A percentile compares a stretch with the other conserved stretches of the same genome.
Conservation (phyloP, 768 basidiomycete species). For the Coprinopsis strossmayeri region DNA sequence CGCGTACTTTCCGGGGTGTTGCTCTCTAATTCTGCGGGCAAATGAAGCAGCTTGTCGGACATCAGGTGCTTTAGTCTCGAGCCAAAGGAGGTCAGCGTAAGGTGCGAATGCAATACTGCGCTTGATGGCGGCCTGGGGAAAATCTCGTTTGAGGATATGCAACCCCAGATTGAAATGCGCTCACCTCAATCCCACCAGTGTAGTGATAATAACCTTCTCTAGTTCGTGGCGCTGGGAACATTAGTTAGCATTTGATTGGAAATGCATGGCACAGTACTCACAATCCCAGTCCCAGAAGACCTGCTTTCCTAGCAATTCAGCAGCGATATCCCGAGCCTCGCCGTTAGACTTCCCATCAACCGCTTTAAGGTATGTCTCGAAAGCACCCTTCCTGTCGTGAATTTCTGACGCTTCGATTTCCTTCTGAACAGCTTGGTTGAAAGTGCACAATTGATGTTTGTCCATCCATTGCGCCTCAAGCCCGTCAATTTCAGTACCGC, state of each 20-base stretch:
- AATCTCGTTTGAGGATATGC: not conserved
- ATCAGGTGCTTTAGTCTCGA: slow-evolving; percentile 88
- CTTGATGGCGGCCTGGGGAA: slow-evolving; percentile 62
- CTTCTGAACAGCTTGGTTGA: slow-evolving; percentile 66
- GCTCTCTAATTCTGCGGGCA: slow-evolving; percentile 65
- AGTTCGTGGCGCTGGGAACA: slow-evolving; percentile 70
- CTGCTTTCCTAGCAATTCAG: slow-evolving; percentile 59
- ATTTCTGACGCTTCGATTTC: slow-evolving; percentile 47
- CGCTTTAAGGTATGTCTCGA: slow-evolving; percentile 51
- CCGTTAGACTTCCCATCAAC: slow-evolving; percentile 62
- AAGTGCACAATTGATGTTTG: slow-evolving; percentile 66
- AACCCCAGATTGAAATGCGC: slow-evolving; percentile 5
- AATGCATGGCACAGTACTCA: slow-evolving; percentile 27
- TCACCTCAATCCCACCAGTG: slow-evolving; percentile 67
- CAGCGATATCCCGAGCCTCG: slow-evolving; percentile 68
- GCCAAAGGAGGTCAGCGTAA: slow-evolving; percentile 86
- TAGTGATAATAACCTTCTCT: slow-evolving; percentile 91
- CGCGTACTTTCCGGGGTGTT: slow-evolving; percentile 64
- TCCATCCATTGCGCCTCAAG: slow-evolving; percentile 75
- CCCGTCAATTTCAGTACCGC: slow-evolving; percentile 62
- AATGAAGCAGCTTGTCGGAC: slow-evolving; percentile 74
- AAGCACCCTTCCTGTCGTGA: slow-evolving; percentile 46
- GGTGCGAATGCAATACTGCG: slow-evolving; percentile 77
- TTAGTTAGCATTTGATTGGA: slow-evolving; percentile 3
- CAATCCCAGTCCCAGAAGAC: slow-evolving; percentile 91